Conservation (phyloP, 192 early-diverging fungal species). For the Phlyctochytrium bullatum region DNA sequence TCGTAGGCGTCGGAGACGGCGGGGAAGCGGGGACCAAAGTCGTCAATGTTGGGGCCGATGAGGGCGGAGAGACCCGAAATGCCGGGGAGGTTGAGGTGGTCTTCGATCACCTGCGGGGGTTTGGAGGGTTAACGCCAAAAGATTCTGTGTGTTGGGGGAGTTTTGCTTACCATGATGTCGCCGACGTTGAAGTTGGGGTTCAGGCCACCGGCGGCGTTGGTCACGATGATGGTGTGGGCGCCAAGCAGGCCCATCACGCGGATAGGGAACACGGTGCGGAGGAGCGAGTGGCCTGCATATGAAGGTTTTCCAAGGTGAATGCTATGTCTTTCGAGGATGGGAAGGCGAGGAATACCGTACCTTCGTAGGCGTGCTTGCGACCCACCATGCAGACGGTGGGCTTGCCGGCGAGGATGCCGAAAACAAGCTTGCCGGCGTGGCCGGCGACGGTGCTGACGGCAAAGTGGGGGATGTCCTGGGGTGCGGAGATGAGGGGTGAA, state of each 20-base stretch:
- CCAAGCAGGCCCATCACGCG: constrained; percentile 83
- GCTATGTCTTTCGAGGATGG: background rate
- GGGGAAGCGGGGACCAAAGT: constrained; percentile 85
- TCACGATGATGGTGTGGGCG: constrained; percentile 73
- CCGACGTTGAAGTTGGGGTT: constrained; percentile 76
- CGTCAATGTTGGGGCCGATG: constrained; percentile 77
- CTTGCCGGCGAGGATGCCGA: constrained; percentile 73
- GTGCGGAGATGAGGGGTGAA: too few relatives aligned
- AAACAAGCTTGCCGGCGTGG: constrained; percentile 78
- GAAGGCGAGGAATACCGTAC: constrained; percentile 14
- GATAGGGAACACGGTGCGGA: constrained; percentile 79
- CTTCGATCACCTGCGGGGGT: too few relatives aligned
- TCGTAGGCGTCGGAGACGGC: constrained; percentile 83
- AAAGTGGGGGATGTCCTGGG: constrained; percentile 83
- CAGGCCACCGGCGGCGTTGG: constrained; percentile 83
- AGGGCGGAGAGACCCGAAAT: constrained; percentile 62
- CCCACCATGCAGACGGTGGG: constrained; percentile 83
- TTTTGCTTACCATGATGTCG: constrained; percentile 78
- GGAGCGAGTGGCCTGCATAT: constrained; percentile 67
- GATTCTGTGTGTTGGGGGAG: constrained; percentile 29
- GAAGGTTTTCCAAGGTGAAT: background rate
- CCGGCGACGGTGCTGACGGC: constrained; percentile 51
- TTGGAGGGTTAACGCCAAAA: constrained; percentile 71
- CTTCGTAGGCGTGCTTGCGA: constrained; percentile 90
- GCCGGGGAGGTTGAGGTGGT: constrained; percentile 50